A percentile compares a stretch with the other conserved stretches of the same genome.
Conservation (phyloP, 441 rosid genomes). For the Pelargonium myrrhifolium region DNA sequence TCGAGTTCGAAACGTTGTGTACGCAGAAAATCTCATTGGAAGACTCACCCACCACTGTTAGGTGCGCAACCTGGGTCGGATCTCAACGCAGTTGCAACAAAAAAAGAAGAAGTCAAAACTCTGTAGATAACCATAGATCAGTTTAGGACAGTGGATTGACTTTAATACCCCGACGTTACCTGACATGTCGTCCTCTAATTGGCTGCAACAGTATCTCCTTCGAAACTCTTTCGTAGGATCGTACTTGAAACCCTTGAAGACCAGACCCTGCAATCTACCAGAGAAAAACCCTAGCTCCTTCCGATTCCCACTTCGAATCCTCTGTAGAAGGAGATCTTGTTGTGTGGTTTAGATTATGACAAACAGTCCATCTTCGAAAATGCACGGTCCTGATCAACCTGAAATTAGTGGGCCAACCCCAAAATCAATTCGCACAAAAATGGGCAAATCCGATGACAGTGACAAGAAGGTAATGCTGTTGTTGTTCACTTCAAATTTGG, state of each 20-base stretch:
- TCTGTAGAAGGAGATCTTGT: not conserved
- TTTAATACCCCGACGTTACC: too few species aligned
- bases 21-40: too few species aligned
- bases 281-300: conserved; percentile 1
- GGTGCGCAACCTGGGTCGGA: too few species aligned
- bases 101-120: too few species aligned
- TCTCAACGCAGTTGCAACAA: too few species aligned
- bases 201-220: too few species aligned
- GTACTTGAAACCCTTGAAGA: not conserved
- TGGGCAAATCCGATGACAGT: conserved; percentile 54
- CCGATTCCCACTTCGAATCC: not conserved
- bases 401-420: conserved; percentile 31
- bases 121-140: too few species aligned
- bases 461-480: conserved; percentile 38
- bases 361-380: conserved; percentile 36
- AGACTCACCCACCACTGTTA: too few species aligned
- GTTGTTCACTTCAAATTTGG: conserved; percentile 8
- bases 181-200: too few species aligned
- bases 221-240: not conserved
- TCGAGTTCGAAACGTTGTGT: too few species aligned
- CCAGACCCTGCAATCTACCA: not conserved
- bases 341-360: conserved; percentile 19
- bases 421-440: conserved; percentile 40
- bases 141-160: too few species aligned
- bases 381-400: conserved; percentile 41